A percentile compares a stretch with the other conserved stretches of the same genome.
Conservation (phyloP, 805 yeast genomes). For the Yamadazyma nakazawae region DNA sequence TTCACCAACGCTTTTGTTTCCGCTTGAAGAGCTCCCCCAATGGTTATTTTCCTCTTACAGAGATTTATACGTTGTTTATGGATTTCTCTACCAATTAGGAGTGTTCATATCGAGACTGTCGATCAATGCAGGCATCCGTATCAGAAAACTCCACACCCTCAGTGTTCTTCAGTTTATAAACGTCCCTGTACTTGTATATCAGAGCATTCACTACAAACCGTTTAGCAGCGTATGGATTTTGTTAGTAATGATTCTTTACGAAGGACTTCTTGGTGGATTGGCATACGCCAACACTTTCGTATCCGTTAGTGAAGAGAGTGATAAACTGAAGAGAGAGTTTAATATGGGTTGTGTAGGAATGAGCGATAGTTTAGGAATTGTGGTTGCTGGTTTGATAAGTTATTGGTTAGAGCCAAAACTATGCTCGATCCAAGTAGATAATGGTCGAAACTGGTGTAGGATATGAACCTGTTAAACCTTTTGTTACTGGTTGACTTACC, state of each 20-base stretch:
- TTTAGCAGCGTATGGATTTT: conserved; percentile 61
- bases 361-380: conserved; percentile 80
- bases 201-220: conserved; percentile 57
- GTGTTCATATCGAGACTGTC: conserved; percentile 91
- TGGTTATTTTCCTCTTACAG: conserved; percentile 60
- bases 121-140: conserved; percentile 55
- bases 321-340: conserved; percentile 38
- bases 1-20: conserved; percentile 82
- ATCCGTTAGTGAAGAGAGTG: conserved; percentile 59
- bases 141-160: conserved; percentile 56
- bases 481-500: background rate
- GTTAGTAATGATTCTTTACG: conserved; percentile 69
- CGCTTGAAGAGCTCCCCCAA: conserved; percentile 60
- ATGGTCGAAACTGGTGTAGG: conserved; percentile 79
- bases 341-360: conserved; percentile 33
- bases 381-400: conserved; percentile 74
- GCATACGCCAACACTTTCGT: conserved; percentile 87
- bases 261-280: conserved; percentile 87
- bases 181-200: conserved; percentile 54
- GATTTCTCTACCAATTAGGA: conserved; percentile 86
- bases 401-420: conserved; percentile 69
- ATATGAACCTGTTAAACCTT: background rate
- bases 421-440: conserved; percentile 65
- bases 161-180: conserved; percentile 67
- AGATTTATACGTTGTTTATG: conserved; percentile 88